These are phyloP conservation scores for Nicotiana obtusifolia DNA, from an alignment of 257 asterid species.

Conservation along the genomic window DNA sequence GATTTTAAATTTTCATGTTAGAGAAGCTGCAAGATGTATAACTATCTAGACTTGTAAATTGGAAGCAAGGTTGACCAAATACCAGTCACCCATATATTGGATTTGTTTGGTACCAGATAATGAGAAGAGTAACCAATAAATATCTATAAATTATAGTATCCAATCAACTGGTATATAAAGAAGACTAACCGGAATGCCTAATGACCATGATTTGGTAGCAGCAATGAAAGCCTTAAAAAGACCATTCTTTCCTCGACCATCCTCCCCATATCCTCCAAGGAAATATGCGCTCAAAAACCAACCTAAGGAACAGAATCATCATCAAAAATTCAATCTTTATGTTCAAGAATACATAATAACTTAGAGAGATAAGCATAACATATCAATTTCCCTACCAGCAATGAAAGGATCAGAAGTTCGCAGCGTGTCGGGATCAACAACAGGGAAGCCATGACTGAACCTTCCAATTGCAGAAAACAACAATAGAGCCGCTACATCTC, in stretches of 20 bases:
- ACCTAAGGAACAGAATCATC: slow-evolving; percentile 36
- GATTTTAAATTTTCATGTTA: background rate
- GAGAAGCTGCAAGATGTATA: background rate
- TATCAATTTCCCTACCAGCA: slow-evolving; percentile 44
- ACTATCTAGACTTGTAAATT: background rate
- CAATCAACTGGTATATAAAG: background rate
- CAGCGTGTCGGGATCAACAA: slow-evolving; percentile 63
- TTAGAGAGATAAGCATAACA: background rate
- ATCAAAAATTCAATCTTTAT: background rate
- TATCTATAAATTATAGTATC: background rate
- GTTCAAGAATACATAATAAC: background rate
- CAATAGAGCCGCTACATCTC: slow-evolving; percentile 74
- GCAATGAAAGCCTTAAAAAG: slow-evolving; percentile 52
- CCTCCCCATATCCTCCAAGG: slow-evolving; percentile 85
- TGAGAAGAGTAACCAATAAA: background rate
- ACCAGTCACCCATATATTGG: background rate
- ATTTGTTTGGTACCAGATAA: background rate
- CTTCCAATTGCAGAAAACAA: slow-evolving; percentile 85
- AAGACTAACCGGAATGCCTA: slow-evolving; percentile 56
- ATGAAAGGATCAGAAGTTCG: slow-evolving; percentile 83
- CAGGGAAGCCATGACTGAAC: slow-evolving; percentile 74
- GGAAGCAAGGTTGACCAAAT: background rate
- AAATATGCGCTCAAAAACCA: slow-evolving; percentile 94
- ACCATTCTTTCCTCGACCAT: slow-evolving; percentile 83
- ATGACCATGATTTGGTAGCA: slow-evolving; percentile 80